Base-by-base conservation (phyloP, 2,329 filamentous ascomycete genomes). In the Elsinoe batatas region DNA sequence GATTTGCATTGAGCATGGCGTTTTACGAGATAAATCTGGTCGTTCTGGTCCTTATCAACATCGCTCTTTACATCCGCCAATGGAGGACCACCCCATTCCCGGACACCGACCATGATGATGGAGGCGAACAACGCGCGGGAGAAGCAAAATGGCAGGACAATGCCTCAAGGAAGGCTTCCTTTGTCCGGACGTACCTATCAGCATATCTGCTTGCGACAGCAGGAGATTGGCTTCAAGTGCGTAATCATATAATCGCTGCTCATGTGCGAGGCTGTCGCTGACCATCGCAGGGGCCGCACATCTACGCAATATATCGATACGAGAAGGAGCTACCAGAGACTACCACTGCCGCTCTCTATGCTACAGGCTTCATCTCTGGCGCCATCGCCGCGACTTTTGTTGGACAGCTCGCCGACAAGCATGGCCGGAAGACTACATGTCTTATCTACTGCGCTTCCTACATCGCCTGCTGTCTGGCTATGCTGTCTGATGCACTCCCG, bases 371-470 rank as follows among this genome's bases (percentile, higher is more conserved):
- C 64, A 62, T 79, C 30, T 72, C 75, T 1, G 75, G 73, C 6
- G 78, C 72, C 43, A 59, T 75, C 17, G 75, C 74, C 38, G 76
- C 76, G 13, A 71, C 73, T 3, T 71, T 78, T 50, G 71, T 74
- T 20, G 78, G 78, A 11, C 70, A 69, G 5, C 62, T 76, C 10
- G 74, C 76, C 13, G 76, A 80, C 62, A 68, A 68, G n/a, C 69
- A 74, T 64, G 78, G 78, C 15, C 75, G 79, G 47, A 73, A 72
- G 53, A 67, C 65, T 7, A 77, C 78, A 26, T 82, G 80, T 61
- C 69, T 82, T 8, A 67, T 71, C 15, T 82, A 80, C 66, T 83
- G 80, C 67, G 65, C 67, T 13, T 68, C 74, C 3, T 81, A 81
- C 63, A 72, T 77, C 0, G 64, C 77, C 2, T 79, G 78, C 0